Base-by-base conservation (phyloP, 179 eudicot genomes). In the Pouteria campechiana region DNA sequence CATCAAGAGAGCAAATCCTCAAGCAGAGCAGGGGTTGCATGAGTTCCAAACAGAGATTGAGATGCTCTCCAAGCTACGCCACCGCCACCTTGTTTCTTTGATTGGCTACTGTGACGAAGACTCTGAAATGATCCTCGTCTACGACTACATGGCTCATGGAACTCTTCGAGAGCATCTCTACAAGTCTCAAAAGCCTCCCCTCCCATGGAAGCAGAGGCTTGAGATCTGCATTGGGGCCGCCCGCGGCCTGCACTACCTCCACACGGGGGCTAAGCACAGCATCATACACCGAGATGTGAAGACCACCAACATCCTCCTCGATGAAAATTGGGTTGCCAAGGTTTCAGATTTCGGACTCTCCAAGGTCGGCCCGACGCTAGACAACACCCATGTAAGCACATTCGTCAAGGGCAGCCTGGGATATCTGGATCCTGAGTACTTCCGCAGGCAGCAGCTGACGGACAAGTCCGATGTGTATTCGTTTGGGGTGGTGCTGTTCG, bases 341-440 rank as follows among this genome's bases (percentile, higher is more conserved):
- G 58, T 66, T 17, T 54, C 66, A 2, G 72, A 66, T 46, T 60
- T 66, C 11, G 72, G 72, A 14, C 55, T 66, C 31, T 66, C 72
- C 3, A 66, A 49, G 29, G 37, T 44, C 3, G 63, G 65, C 17
- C 62, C 72, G 0, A 21, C 13, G n/a, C 25, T 22, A 12, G 12
- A 23, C 18, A 15, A 37, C 6, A 41, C 51, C 34, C 70, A 65
- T 8, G 55, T 65, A n/a, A n/a, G n/a, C n/a, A n/a, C n/a, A n/a
- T n/a, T n/a, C n/a, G n/a, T n/a, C n/a, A n/a, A n/a, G n/a, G n/a
- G n/a, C n/a, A n/a, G n/a, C n/a, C n/a, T n/a, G n/a, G n/a, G n/a
- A n/a, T n/a, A n/a, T n/a, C n/a, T n/a, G n/a, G n/a, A n/a, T n/a
- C n/a, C n/a, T n/a, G n/a, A n/a, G n/a, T n/a, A n/a, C n/a, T n/a